These are phyloP conservation scores for Cyclocybe cylindracea DNA, from an alignment of 768 basidiomycete species.

Conservation along the genomic window DNA sequence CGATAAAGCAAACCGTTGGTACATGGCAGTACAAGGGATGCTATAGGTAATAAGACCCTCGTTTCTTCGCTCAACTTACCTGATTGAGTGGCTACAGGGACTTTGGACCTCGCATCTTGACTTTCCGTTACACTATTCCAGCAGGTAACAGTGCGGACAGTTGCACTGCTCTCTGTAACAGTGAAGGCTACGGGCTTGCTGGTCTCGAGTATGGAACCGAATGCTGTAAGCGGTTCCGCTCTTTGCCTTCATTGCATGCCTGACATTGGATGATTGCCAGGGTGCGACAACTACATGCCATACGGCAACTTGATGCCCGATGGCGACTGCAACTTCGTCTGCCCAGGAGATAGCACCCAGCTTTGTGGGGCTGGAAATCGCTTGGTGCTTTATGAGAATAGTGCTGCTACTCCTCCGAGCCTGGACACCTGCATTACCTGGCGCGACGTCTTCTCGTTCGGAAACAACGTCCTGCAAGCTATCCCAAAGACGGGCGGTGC, in stretches of 20 bases:
- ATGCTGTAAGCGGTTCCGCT: constrained; percentile 16
- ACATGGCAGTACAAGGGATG: constrained; percentile 17
- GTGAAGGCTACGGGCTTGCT: constrained; percentile 39
- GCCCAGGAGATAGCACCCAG: constrained; percentile 43
- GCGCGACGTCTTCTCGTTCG: constrained; percentile 11
- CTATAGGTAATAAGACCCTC: constrained; percentile 5
- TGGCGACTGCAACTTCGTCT: constrained; percentile 43
- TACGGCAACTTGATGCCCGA: constrained; percentile 7
- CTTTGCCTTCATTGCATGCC: neutral
- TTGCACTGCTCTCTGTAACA: constrained; percentile 17
- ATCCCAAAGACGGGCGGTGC: constrained; percentile 11
- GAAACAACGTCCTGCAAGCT: constrained; percentile 15
- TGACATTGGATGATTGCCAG: constrained; percentile 19
- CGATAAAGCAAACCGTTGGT: constrained; percentile 15
- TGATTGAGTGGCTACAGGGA: neutral
- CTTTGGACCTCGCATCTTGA: constrained; percentile 11
- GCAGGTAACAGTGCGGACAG: constrained; percentile 3
- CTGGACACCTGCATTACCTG: neutral
- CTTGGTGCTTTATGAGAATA: constrained; percentile 47
- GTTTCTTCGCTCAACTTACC: neutral
- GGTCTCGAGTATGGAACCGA: constrained; percentile 50
- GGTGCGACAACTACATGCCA: constrained; percentile 40
- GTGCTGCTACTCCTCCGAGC: constrained; percentile 14
- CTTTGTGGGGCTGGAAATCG: constrained; percentile 46
- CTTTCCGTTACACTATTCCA: constrained; percentile 9